These are phyloP conservation scores for Fagopyrum homotropicum DNA, from an alignment of 148 eudicot genomes.

Conservation along the genomic window DNA sequence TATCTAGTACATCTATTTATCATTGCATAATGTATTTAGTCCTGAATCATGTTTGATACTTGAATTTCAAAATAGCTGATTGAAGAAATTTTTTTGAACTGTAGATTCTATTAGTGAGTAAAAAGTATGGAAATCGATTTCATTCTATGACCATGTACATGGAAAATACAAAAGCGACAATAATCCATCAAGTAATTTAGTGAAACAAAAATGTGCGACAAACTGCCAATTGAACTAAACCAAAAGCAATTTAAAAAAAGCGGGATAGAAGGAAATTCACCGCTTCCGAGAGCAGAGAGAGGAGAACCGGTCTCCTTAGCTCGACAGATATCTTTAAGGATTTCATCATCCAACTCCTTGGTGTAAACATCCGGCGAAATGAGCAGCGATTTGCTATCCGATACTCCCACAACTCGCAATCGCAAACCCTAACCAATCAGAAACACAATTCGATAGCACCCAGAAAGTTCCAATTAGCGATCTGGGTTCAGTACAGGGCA, in stretches of 20 bases:
- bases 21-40: background rate
- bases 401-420: constrained; percentile 72
- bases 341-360: constrained; percentile 65
- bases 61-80: background rate
- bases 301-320: constrained; percentile 54
- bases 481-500: background rate
- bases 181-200: too few relatives aligned
- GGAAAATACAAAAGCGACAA: background rate
- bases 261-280: constrained; percentile 3
- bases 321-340: constrained; percentile 45
- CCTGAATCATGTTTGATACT: background rate
- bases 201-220: background rate
- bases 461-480: background rate
- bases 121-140: too few relatives aligned
- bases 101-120: too few relatives aligned
- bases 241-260: background rate
- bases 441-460: background rate
- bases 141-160: too few relatives aligned
- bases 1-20: background rate
- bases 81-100: background rate
- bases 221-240: background rate
- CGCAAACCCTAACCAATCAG: constrained; percentile 44
- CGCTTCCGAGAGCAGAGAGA: constrained; percentile 31
- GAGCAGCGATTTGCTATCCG: constrained; percentile 72
- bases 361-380: constrained; percentile 47